phyloP scores from a whole-genome alignment of 208 protist species.

The Crithidia brevicula region DNA sequence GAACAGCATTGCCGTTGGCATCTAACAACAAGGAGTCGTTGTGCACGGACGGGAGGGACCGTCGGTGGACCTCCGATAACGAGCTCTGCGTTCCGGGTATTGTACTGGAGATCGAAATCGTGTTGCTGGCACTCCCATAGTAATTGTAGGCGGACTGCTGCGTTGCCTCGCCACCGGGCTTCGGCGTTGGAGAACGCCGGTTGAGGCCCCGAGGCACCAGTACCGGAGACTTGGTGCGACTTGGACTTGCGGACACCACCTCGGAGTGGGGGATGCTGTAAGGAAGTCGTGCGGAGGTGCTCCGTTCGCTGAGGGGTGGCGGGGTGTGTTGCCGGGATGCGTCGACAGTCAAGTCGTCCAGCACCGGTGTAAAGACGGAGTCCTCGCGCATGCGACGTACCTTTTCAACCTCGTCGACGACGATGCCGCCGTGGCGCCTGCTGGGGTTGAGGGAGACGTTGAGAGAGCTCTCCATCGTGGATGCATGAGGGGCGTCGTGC shows the following conservation, averaged over 20 bases:
- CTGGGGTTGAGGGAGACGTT: not conserved
- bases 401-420: conserved; percentile 42
- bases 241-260: not conserved
- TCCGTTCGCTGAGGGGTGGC: no score
- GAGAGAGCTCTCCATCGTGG: not conserved
- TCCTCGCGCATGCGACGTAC: conserved; percentile 24
- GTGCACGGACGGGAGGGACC: not conserved
- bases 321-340: no score
- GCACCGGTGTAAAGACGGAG: conserved; percentile 3
- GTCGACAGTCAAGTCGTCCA: not conserved
- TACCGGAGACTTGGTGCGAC: not conserved
- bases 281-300: not conserved
- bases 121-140: not conserved
- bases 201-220: not conserved
- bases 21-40: not conserved
- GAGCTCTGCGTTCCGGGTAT: not conserved
- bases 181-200: not conserved
- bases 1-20: not conserved
- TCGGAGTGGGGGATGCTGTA: not conserved
- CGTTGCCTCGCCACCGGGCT: not conserved
- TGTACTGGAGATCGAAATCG: not conserved
- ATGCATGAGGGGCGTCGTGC: not conserved
- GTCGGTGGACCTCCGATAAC: not conserved
- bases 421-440: conserved; percentile 14
- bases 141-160: not conserved